A percentile compares a stretch with the other conserved stretches of the same genome.
Evolutionary conservation across 2,329 filamentous ascomycete species (phyloP).

Genomic region (Aspergillus jensenii): DNA sequence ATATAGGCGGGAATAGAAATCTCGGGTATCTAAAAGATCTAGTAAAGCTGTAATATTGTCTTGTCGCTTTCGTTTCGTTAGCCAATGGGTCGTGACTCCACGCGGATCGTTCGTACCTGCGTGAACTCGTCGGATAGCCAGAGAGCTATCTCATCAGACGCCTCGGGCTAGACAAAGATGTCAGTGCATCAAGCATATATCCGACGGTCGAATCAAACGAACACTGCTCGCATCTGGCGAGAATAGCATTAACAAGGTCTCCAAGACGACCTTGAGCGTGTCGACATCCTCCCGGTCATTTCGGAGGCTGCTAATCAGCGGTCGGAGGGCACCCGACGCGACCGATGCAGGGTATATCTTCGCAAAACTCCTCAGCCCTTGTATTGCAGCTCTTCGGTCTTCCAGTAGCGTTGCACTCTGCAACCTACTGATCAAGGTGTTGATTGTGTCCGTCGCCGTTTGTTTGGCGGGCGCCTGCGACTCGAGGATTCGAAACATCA

Average conservation of each 20-base stretch:
- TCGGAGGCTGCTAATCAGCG: conserved; percentile 78
- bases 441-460: conserved; percentile 92
- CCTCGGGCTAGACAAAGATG: conserved; percentile 66
- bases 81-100: conserved; percentile 27
- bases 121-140: conserved; percentile 99
- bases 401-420: conserved; percentile 88
- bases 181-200: conserved; percentile 20
- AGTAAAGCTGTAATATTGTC: conserved; percentile 92
- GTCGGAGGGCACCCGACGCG: conserved; percentile 85
- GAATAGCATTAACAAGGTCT: conserved; percentile 94
- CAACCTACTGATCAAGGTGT: conserved; percentile 80
- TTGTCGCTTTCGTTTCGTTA: conserved; percentile 68
- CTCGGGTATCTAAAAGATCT: conserved; percentile 79
- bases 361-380: conserved; percentile 90
- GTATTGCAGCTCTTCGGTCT: conserved; percentile 88
- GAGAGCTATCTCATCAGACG: conserved; percentile 90
- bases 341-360: conserved; percentile 96
- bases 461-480: conserved; percentile 86
- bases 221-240: conserved; percentile 64
- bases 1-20: conserved; percentile 91
- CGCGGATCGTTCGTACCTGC: conserved; percentile 56
- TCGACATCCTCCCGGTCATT: conserved; percentile 94
- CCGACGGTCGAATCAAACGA: conserved; percentile 29
- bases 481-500: conserved; percentile 60
- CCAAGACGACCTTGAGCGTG: conserved; percentile 90